A percentile compares a stretch with the other conserved stretches of the same genome.
Evolutionary conservation across 2,329 filamentous ascomycete species (phyloP).

Genomic region (Dissoconium aciculare): DNA sequence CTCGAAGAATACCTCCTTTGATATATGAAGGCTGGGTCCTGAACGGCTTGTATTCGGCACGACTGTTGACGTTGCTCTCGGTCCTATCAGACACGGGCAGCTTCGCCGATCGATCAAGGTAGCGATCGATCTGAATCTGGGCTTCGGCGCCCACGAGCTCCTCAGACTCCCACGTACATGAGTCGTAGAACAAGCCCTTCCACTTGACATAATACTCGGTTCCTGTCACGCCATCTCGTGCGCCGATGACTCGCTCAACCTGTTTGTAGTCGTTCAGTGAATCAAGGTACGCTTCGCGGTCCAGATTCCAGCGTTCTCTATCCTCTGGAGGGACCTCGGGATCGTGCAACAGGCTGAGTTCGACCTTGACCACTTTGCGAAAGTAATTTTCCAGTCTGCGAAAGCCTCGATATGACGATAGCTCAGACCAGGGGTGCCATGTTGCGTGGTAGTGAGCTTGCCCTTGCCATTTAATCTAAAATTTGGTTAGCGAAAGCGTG

Average conservation of each 20-base stretch:
- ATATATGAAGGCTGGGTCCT: slow-evolving; percentile 77
- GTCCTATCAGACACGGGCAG: slow-evolving; percentile 66
- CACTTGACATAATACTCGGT: slow-evolving; percentile 92
- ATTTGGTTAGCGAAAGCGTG: background rate
- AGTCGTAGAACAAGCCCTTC: slow-evolving; percentile 71
- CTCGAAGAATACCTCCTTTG: slow-evolving; percentile 66
- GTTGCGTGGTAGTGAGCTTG: slow-evolving; percentile 91
- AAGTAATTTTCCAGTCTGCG: slow-evolving; percentile 93
- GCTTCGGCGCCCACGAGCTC: slow-evolving; percentile 61
- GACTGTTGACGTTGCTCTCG: slow-evolving; percentile 61
- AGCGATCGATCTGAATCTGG: slow-evolving; percentile 83
- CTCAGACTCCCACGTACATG: slow-evolving; percentile 82
- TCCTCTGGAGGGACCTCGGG: slow-evolving; percentile 67
- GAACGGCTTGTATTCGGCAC: slow-evolving; percentile 55
- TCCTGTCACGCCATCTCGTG: slow-evolving; percentile 62
- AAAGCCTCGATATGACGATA: slow-evolving; percentile 65
- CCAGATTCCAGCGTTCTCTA: slow-evolving; percentile 86
- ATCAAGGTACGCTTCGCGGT: slow-evolving; percentile 80
- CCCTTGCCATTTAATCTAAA: slow-evolving; percentile 91
- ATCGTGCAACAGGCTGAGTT: slow-evolving; percentile 62
- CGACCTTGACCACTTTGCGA: slow-evolving; percentile 63
- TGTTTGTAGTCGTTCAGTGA: slow-evolving; percentile 79
- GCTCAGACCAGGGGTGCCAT: slow-evolving; percentile 68
- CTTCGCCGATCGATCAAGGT: slow-evolving; percentile 66
- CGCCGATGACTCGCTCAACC: slow-evolving; percentile 82